Conservation (phyloP, 2,329 filamentous ascomycete species). For the Sporothrix euskadiensis region DNA sequence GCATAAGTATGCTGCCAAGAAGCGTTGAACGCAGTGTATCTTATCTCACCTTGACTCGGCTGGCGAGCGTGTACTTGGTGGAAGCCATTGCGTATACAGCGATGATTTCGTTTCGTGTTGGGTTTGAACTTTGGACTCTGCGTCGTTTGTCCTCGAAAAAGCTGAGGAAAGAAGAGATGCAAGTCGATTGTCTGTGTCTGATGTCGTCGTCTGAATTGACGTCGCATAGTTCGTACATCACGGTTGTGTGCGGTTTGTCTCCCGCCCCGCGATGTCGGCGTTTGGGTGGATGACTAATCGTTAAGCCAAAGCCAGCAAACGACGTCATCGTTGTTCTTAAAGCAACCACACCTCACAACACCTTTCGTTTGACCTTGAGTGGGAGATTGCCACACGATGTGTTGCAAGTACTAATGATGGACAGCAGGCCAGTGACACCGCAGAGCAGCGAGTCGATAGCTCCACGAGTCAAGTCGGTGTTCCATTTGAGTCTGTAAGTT, state of each 20-base stretch:
- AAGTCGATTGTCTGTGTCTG: too few species aligned
- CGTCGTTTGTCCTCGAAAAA: too few species aligned
- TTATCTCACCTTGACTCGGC: slow-evolving; percentile 9
- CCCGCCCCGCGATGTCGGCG: neutral
- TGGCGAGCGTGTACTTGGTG: slow-evolving; percentile 23
- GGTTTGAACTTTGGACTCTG: neutral
- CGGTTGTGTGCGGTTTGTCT: neutral
- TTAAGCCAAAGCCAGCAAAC: neutral
- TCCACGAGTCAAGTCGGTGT: neutral
- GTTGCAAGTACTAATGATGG: neutral
- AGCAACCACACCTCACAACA: neutral
- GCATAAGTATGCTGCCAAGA: neutral
- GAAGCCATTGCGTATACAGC: neutral
- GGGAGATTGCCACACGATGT: neutral
- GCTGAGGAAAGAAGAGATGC: too few species aligned
- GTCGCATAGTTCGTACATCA: neutral
- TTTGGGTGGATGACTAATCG: neutral
- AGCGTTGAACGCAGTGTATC: too few species aligned
- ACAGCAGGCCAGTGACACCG: neutral
- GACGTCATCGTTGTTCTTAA: neutral
- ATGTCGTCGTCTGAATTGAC: neutral
- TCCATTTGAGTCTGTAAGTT: slow-evolving; percentile 5
- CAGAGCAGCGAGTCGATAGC: neutral
- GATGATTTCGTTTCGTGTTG: neutral
- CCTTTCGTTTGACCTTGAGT: too few species aligned